Evolutionary conservation across 2,329 filamentous ascomycete genomes (phyloP), one percentile per base, ranked within the genome.

Genomic region (Pseudogymnoascus sp.): DNA sequence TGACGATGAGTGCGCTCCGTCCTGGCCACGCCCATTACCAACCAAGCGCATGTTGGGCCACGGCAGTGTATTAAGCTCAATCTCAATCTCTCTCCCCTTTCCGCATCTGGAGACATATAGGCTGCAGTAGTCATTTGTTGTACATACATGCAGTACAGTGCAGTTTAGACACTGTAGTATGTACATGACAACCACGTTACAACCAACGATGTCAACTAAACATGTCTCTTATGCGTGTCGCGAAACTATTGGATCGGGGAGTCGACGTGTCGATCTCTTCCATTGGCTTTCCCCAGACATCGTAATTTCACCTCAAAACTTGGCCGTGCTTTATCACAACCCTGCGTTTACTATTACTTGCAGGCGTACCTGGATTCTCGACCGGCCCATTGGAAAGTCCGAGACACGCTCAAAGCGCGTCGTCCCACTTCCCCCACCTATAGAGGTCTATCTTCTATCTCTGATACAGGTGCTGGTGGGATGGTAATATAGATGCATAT

Each of bases 401-500:
- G 43, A 50, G 43, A 50, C 43, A 50, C 43, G 43, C 28, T 28
- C 43, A 50, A 50, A 16, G 43, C 43, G 43, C 43, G 43, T 50
- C 24, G 43, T 50, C 43, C 43, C 43, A 50, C 43, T 50, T 6
- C 14, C 43, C 43, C 43, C 43, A 50, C 43, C 43, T 50, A 50
- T 50, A 46, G 43, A 28, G 16, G 43, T 50, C 43, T 50, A 50
- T 50, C 43, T 28, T 50, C 22, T 50, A 50, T 50, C 43, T 50
- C 43, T 50, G 43, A 50, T 31, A 53, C 46, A 53, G 46, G 3
- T 16, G 24, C 24, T 53, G 46, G 46, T 53, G 46, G 46, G 46
- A 53, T 53, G 43, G 46, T 53, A 53, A 53, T 53, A 53, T 53
- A 53, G 46, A 53, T 28, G 24, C n/a, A 53, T 31, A 53, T 53